A percentile compares a stretch with the other conserved stretches of the same genome.
Conservation (phyloP, 345 rosid species). For the Rhodamnia rubescens region DNA sequence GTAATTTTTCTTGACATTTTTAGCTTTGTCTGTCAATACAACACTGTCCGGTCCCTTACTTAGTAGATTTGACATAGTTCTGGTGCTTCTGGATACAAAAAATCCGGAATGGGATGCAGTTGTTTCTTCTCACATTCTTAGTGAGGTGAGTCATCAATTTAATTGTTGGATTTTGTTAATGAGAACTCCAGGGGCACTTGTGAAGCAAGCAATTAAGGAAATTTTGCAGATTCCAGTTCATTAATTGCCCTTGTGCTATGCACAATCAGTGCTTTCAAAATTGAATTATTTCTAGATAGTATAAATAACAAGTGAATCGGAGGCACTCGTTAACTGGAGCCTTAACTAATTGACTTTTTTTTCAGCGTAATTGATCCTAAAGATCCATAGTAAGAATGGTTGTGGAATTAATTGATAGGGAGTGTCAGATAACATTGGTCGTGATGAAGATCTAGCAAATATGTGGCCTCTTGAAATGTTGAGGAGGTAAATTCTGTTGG, state of each 20-base stretch:
- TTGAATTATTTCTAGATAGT: not conserved
- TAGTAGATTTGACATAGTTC: constrained; percentile 92
- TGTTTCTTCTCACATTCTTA: constrained; percentile 95
- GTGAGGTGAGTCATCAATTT: constrained; percentile 33
- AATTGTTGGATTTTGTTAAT: not conserved
- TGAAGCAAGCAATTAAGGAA: not conserved
- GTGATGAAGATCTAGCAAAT: constrained; percentile 38
- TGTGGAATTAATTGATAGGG: constrained; percentile 21
- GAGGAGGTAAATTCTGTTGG: constrained; percentile 40
- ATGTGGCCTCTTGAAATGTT: constrained; percentile 72
- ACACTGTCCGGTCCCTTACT: constrained; percentile 89
- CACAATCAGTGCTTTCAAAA: not conserved
- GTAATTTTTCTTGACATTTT: constrained; percentile 38
- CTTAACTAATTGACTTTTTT: not conserved
- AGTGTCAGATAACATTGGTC: constrained; percentile 19
- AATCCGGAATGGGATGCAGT: constrained; percentile 98
- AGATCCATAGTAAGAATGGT: not conserved
- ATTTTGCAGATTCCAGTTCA: not conserved
- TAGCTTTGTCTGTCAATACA: constrained; percentile 93
- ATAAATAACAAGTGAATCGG: not conserved
- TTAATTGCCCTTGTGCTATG: not conserved
- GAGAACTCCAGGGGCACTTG: not conserved
- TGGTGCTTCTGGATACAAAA: constrained; percentile 88
- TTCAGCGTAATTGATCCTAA: not conserved
- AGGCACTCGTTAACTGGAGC: not conserved